Base-by-base conservation (phyloP, 1,284 basidiomycete species). In the Boletus holoroseus region DNA sequence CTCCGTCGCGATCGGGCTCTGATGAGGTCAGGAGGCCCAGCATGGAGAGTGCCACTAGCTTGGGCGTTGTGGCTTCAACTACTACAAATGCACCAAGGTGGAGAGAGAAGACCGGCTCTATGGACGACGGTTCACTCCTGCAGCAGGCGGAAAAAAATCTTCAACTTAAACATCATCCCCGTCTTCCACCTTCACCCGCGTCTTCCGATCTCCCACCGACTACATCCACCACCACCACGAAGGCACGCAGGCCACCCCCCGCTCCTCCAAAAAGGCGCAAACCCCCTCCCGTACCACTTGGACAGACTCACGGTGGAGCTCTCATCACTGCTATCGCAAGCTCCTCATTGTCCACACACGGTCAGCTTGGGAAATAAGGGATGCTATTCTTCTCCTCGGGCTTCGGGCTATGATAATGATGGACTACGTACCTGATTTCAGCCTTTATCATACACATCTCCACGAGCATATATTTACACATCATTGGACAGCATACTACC, bases 181-280 rank as follows among this genome's bases (percentile, higher is more conserved):
- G 49, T 34, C 31, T 47, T 37, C 51, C 55, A 18, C 39, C 54
- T 18, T 56, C 68, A 9, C 41, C 61, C 1, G 13, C 50, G 11
- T 47, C 64, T 37, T 56, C 64, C 18, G 51, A 36, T 44, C 31
- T 47, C 41, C 45, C 49, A 12, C 38, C 64, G n/a, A 52, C 38
- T 24, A 39, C 51, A 8, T 38, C 57, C 15, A 30, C 39, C 3
- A 11, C 44, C 5, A 43, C 47, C 20, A 50, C 48, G n/a, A 66
- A 59, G 40, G 16, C 44, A 41, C 64, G 68, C 22, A 51, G 68
- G 22, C 62, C 65, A 7, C 62, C 78, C 0, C 82, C 83, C 7
- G 73, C 79, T 22, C 81, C 82, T 12, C 77, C 79, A 1, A 79
- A 78, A 57, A 71, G 83, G 37, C 72, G 84, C 56, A 84, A 82